These are phyloP conservation scores for Rhizoctonia solani DNA, from an alignment of 1,284 basidiomycete genomes.

Conservation along the genomic window DNA sequence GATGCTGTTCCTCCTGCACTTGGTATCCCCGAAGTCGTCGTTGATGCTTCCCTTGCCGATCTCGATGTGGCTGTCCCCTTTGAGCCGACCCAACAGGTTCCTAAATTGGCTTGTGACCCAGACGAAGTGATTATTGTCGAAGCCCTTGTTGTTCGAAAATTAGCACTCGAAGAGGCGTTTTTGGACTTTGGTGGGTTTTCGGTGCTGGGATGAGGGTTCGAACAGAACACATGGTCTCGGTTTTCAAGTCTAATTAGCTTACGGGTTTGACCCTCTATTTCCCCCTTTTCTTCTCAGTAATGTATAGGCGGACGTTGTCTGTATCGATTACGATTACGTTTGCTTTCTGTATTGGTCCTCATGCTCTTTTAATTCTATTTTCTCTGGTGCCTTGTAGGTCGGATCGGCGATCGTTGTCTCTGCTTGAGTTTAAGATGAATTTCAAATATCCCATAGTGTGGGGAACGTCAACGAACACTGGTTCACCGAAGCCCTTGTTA, in stretches of 20 bases:
- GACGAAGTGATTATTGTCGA: slow-evolving; percentile 61
- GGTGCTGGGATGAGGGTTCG: slow-evolving; percentile 27
- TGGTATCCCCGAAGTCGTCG: not conserved
- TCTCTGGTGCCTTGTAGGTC: not conserved
- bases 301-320: not conserved
- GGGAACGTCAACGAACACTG: no score
- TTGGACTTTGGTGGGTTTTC: slow-evolving; percentile 69
- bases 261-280: no score
- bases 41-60: not conserved
- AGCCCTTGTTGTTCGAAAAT: slow-evolving; percentile 72
- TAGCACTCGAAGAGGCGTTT: slow-evolving; percentile 71
- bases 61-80: not conserved
- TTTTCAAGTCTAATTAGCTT: no score
- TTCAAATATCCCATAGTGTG: no score
- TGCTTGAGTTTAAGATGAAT: not conserved
- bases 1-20: not conserved
- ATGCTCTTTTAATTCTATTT: not conserved
- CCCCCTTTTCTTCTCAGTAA: no score
- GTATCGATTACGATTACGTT: slow-evolving; percentile 26
- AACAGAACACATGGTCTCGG: not conserved
- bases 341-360: not conserved
- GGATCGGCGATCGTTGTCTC: not conserved
- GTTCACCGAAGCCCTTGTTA: no score
- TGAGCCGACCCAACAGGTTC: not conserved
- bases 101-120: not conserved